These are phyloP conservation scores for Aspergillus felis DNA, from an alignment of 2,329 filamentous ascomycete species.

Conservation along the genomic window DNA sequence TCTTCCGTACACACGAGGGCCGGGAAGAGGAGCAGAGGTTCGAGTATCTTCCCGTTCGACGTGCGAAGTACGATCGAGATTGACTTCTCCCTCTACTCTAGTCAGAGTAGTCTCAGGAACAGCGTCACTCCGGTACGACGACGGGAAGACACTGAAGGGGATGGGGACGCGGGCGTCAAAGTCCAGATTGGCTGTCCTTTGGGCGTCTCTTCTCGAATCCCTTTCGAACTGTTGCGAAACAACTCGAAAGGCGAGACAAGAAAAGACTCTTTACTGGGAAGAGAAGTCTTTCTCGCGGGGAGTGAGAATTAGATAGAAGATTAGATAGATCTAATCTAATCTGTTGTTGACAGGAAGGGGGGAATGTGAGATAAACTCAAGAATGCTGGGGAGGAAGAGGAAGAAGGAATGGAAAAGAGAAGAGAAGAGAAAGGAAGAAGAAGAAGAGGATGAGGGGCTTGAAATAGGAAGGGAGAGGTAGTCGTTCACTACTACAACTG, in stretches of 20 bases:
- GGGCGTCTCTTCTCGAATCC: conserved; percentile 67
- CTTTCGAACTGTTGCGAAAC: conserved; percentile 45
- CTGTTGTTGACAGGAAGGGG: conserved; percentile 16
- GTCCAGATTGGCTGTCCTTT: conserved; percentile 95
- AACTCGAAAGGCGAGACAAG: conserved; percentile 48
- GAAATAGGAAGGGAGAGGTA: conserved; percentile 6
- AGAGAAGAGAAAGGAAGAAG: conserved; percentile 5
- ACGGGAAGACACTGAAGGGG: conserved; percentile 99
- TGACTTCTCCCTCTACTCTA: conserved; percentile 87
- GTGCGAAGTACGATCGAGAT: conserved; percentile 68
- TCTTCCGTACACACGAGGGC: conserved; percentile 65
- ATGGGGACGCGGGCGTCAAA: conserved; percentile 99
- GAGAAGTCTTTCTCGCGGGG: conserved; percentile 36
- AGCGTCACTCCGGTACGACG: conserved; percentile 81
- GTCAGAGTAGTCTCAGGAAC: conserved; percentile 63
- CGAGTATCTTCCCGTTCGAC: conserved; percentile 98
- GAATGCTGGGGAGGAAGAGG: conserved; percentile 16
- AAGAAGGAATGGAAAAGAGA: conserved; percentile 8
- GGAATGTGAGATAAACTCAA: conserved; percentile 8
- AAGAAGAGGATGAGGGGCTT: conserved; percentile 7
- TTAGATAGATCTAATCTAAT: conserved; percentile 20
- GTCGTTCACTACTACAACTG: background rate
- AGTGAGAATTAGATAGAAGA: conserved; percentile 14
- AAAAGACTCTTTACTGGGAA: conserved; percentile 40
- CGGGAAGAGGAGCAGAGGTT: conserved; percentile 62